Base-by-base conservation (phyloP, 78 protist species). In the Pelomyxa schiedti region DNA sequence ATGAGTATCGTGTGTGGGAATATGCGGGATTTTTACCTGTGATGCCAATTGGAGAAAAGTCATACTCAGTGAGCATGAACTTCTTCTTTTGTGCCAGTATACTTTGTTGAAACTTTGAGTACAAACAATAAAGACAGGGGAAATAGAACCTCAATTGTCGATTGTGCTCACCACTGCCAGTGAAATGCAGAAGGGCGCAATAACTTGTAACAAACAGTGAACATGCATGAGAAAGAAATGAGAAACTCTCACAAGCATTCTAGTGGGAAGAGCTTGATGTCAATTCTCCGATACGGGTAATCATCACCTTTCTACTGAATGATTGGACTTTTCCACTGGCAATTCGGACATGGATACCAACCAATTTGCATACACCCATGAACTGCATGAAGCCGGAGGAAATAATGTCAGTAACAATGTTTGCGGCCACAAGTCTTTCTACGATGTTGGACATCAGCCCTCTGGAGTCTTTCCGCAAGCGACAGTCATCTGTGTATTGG, bases 381-480 rank as follows among this genome's bases (percentile, higher is more conserved):
- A 47, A 47, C 58, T 47, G 58, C 58, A 47, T 47, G 58, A 47
- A 47, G 58, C 58, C 58, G 32, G 16, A 16, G 32, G 58, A 47
- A 16, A 47, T 47, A 16, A 16, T 47, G 32, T 47, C 58, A 16
- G 16, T 47, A 16, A 47, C 32, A 16, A 47, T 16, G 58, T 16
- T 16, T 16, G 32, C 16, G 16, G 58, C 58, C 32, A 16, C 32
- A 24, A 47, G 58, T 47, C 58, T 16, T 24, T 16, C 58, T 16
- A 47, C 58, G 58, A 47, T 16, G 58, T 47, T 16, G 32, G 58
- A 24, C 58, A 47, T 16, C 58, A 47, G 58, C 58, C 58, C 58
- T 16, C 58, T 16, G 4, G 86, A 52, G 5, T 81, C 26, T 38
- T 81, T 81, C 74, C 76, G 75, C 24, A 42, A 76, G 39, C 75